Percentiles rank a stretch among this genome's conserved stretches.
Evolutionary conservation across 179 eudicot species (phyloP).

Genomic region (Heliamphora pulchella): DNA sequence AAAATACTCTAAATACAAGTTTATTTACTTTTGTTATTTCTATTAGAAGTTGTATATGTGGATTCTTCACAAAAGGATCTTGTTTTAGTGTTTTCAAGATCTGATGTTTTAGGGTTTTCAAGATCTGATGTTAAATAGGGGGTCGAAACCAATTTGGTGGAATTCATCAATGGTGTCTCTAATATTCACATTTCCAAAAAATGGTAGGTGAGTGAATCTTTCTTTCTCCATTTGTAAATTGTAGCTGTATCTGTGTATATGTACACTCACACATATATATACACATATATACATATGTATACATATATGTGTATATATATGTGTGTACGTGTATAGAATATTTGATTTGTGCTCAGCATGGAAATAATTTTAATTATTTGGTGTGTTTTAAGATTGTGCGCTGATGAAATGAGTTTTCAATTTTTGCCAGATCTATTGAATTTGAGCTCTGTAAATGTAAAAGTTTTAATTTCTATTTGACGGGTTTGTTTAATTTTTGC

Average conservation of each 20-base stretch:
- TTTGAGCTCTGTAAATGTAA: background rate
- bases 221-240: background rate
- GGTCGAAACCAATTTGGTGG: background rate
- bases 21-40: background rate
- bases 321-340: background rate
- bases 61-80: background rate
- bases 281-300: too few relatives aligned
- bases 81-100: background rate
- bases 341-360: background rate
- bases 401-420: background rate
- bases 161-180: constrained; percentile 10
- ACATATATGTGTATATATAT: background rate
- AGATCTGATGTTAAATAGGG: background rate
- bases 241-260: background rate
- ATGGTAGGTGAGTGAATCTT: background rate
- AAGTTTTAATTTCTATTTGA: background rate
- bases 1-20: constrained; percentile 7
- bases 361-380: background rate
- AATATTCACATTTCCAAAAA: constrained; percentile 4
- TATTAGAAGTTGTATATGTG: background rate
- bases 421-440: background rate
- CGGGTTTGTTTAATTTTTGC: background rate
- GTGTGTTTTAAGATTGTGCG: background rate
- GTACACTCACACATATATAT: too few relatives aligned
- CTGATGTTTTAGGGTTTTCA: background rate